Evolutionary conservation across 1,139 yeast species (phyloP).

Genomic region (Suhomyces bokatorum): DNA sequence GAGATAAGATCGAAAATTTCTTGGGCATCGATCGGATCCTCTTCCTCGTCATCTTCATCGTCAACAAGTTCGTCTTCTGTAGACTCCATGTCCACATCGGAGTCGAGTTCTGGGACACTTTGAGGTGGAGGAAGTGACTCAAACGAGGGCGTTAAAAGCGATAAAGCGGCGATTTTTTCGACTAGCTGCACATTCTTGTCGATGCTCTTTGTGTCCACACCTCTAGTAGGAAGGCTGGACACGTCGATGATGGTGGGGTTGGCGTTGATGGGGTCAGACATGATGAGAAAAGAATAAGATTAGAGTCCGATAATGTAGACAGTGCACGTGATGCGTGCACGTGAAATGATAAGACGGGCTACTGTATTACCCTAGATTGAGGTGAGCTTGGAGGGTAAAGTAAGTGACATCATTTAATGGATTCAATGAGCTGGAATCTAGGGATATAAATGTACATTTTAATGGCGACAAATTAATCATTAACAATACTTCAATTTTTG

Average conservation of each 20-base stretch:
- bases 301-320: neutral
- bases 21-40: constrained; percentile 72
- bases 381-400: too few species aligned
- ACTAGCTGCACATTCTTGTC: constrained; percentile 21
- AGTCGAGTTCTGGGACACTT: constrained; percentile 27
- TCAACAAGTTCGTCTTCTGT: constrained; percentile 9
- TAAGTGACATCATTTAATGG: too few species aligned
- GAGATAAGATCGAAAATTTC: constrained; percentile 68
- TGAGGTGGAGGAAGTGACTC: constrained; percentile 4
- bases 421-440: too few species aligned
- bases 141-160: constrained; percentile 17
- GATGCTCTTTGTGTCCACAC: constrained; percentile 17
- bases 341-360: too few species aligned
- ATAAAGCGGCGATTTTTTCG: constrained; percentile 26
- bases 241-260: constrained; percentile 85
- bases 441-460: too few species aligned
- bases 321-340: neutral
- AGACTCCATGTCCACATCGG: constrained; percentile 26
- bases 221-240: constrained; percentile 72
- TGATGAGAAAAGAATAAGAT: constrained; percentile 15
- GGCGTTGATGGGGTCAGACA: constrained; percentile 84
- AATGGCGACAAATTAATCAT: too few species aligned
- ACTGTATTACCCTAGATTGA: too few species aligned
- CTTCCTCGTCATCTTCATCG: constrained; percentile 37
- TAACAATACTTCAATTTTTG: too few species aligned